phyloP scores from a whole-genome alignment of 2,329 filamentous ascomycete genomes.

The Pseudopithomyces maydicus region DNA sequence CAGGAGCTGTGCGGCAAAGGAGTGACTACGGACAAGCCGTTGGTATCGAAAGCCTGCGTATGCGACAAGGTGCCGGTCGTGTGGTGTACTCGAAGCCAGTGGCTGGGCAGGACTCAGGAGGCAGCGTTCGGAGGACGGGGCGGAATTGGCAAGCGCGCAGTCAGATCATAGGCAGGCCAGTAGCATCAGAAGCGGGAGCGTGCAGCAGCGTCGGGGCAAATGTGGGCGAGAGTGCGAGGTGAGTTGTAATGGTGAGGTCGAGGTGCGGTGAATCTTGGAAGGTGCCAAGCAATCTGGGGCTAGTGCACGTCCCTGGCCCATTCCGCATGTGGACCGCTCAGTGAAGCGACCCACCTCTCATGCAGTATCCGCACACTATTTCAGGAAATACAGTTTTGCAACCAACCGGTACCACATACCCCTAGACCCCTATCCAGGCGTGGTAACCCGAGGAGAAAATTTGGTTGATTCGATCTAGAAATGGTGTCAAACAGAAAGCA shows the following conservation, averaged over 20 bases:
- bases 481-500: too few species aligned
- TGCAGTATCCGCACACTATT: too few species aligned
- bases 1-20: slow-evolving; percentile 41
- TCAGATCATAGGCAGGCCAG: slow-evolving; percentile 26
- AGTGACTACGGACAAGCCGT: slow-evolving; percentile 54
- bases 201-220: slow-evolving; percentile 14
- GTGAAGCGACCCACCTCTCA: not conserved
- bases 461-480: too few species aligned
- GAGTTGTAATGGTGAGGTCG: slow-evolving; percentile 18
- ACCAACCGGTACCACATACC: too few species aligned
- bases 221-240: slow-evolving; percentile 6
- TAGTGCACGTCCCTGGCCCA: slow-evolving; percentile 24
- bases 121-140: slow-evolving; percentile 23
- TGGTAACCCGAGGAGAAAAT: too few species aligned
- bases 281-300: slow-evolving; percentile 16
- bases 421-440: too few species aligned
- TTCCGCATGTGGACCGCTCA: not conserved
- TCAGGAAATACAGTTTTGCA: too few species aligned
- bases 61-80: slow-evolving; percentile 52
- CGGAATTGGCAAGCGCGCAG: slow-evolving; percentile 33
- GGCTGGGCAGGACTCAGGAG: slow-evolving; percentile 27
- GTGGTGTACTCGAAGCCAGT: slow-evolving; percentile 21
- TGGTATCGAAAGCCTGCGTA: slow-evolving; percentile 45
- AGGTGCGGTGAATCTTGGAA: slow-evolving; percentile 19
- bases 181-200: slow-evolving; percentile 30